These are phyloP conservation scores for Nicotiana noctiflora DNA, from an alignment of 257 asterid genomes.

Conservation along the genomic window DNA sequence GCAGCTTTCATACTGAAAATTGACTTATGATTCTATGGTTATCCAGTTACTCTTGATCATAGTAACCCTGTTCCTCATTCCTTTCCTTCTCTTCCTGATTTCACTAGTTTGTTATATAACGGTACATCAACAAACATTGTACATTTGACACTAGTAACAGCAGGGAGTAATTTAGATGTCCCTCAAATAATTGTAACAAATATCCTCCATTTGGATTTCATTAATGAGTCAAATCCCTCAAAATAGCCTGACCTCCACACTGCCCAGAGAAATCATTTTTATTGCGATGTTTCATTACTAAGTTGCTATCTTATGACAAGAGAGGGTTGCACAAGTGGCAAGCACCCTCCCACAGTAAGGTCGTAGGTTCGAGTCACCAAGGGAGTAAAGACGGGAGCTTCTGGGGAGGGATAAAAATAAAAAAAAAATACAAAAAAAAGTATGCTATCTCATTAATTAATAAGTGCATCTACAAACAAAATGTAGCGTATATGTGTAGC, in stretches of 20 bases:
- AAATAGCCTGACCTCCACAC: neutral
- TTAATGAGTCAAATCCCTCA: neutral
- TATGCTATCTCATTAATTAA: neutral
- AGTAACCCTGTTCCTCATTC: neutral
- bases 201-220: neutral
- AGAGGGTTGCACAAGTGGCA: too few species aligned
- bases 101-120: neutral
- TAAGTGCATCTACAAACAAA: neutral
- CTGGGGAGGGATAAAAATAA: too few species aligned
- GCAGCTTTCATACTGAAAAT: neutral
- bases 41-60: neutral
- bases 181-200: neutral
- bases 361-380: too few species aligned
- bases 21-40: neutral
- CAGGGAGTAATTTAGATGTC: neutral
- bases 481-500: neutral
- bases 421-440: too few species aligned
- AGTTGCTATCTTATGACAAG: too few species aligned
- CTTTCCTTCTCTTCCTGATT: neutral
- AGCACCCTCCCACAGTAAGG: too few species aligned
- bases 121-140: neutral
- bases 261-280: neutral
- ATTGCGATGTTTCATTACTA: neutral
- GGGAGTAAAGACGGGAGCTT: too few species aligned
- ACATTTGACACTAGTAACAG: neutral